Evolutionary conservation across 345 rosid genomes (phyloP).

Genomic region (Salix dunnii): DNA sequence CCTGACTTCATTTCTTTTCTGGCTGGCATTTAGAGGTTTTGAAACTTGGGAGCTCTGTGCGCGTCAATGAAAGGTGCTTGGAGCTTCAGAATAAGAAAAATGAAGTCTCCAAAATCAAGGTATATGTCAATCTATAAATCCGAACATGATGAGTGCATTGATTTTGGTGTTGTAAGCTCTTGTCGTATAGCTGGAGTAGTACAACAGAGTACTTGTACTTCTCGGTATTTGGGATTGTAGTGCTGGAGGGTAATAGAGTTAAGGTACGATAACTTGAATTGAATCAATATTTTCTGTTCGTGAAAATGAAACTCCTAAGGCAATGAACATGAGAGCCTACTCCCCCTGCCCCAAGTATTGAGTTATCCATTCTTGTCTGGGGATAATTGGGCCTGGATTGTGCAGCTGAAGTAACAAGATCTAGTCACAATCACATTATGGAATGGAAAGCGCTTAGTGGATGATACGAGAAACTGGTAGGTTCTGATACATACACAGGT

Average conservation of each 20-base stretch:
- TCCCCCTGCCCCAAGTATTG: too few relatives aligned
- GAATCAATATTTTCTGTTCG: too few relatives aligned
- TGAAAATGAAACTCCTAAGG: too few relatives aligned
- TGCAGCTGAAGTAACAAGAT: not conserved
- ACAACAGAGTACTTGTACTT: too few relatives aligned
- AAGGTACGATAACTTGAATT: too few relatives aligned
- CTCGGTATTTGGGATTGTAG: too few relatives aligned
- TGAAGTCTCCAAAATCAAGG: constrained; percentile 65
- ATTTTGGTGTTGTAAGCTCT: not conserved
- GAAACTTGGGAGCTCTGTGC: constrained; percentile 54
- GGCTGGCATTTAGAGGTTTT: constrained; percentile 55
- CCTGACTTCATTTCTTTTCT: constrained; percentile 13
- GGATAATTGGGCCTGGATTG: not conserved
- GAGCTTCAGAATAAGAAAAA: constrained; percentile 69
- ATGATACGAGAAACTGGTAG: not conserved
- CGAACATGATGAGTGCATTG: not conserved
- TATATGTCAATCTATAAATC: constrained; percentile 20
- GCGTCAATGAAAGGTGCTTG: constrained; percentile 79
- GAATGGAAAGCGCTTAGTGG: not conserved
- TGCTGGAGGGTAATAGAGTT: too few relatives aligned
- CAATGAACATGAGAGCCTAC: too few relatives aligned
- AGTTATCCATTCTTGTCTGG: not conserved
- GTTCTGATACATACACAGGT: not conserved
- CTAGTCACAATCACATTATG: not conserved
- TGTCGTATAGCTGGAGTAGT: not conserved